Evolutionary conservation across 192 early-diverging fungal species (phyloP).

Genomic region (Mortierella claussenii): DNA sequence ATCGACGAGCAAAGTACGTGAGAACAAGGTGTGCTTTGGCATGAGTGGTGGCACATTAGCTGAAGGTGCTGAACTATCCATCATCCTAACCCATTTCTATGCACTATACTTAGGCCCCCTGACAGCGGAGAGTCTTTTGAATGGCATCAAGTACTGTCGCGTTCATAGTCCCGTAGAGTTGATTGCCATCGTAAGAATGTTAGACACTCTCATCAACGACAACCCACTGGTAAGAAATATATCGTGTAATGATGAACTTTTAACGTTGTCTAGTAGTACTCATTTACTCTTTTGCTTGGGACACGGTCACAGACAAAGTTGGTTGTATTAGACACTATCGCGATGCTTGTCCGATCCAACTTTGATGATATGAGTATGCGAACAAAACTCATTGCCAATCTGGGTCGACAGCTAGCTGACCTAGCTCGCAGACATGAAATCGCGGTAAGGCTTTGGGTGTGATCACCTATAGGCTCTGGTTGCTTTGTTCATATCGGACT

Average conservation of each 20-base stretch:
- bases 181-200: constrained; percentile 38
- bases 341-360: constrained; percentile 42
- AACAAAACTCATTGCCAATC: constrained; percentile 25
- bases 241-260: no score
- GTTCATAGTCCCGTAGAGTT: constrained; percentile 47
- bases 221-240: constrained; percentile 18
- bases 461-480: neutral
- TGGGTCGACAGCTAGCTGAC: constrained; percentile 22
- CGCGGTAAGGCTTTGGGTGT: constrained; percentile 18
- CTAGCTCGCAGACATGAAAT: constrained; percentile 21
- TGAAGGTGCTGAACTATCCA: no score
- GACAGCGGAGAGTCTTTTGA: constrained; percentile 11
- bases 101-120: neutral
- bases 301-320: constrained; percentile 34
- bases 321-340: constrained; percentile 40
- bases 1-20: no score
- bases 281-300: no score
- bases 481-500: no score
- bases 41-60: no score
- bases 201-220: constrained; percentile 10
- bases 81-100: no score
- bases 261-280: no score
- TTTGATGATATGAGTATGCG: constrained; percentile 33
- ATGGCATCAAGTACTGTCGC: constrained; percentile 48
- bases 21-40: no score